Evolutionary conservation across 345 rosid species (phyloP).

Genomic region (Hypericum perforatum): DNA sequence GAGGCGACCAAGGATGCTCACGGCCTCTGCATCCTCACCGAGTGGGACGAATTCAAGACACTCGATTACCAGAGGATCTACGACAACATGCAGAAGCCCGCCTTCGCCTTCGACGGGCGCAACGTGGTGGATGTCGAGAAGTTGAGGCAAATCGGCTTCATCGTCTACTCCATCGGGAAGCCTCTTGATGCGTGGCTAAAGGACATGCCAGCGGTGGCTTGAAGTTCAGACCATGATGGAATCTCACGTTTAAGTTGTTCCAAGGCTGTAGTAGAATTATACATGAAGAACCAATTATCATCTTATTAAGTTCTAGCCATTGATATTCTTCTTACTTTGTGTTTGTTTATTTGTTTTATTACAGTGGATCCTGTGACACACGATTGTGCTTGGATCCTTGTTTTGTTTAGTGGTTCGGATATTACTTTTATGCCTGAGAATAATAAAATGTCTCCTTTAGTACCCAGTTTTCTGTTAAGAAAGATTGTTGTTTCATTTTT

Average conservation of each 20-base stretch:
- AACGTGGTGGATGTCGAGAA: conserved; percentile 15
- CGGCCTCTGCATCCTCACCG: conserved; percentile 18
- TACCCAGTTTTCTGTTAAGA: no score
- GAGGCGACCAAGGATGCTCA: conserved; percentile 21
- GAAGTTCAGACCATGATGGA: background rate
- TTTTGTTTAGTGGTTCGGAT: no score
- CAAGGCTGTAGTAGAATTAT: conserved; percentile 11
- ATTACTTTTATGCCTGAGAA: no score
- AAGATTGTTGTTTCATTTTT: no score
- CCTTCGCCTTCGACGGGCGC: conserved; percentile 20
- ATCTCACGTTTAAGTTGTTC: conserved; percentile 3
- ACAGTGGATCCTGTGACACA: conserved; percentile 8
- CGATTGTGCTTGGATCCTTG: conserved; percentile 5
- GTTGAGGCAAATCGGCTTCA: conserved; percentile 22
- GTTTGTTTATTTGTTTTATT: conserved; percentile 6
- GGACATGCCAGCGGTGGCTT: conserved; percentile 23
- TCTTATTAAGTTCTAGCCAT: background rate
- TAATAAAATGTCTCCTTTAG: no score
- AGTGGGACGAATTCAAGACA: conserved; percentile 24
- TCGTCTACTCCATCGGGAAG: conserved; percentile 20
- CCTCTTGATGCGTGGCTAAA: conserved; percentile 22
- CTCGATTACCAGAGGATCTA: conserved; percentile 24
- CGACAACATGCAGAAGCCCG: conserved; percentile 22
- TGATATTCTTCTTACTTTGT: conserved; percentile 4
- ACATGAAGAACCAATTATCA: conserved; percentile 4